Percentiles rank a stretch among this genome's conserved stretches.
Evolutionary conservation across 352 stramenopile species (phyloP).

Genomic region (Globisporangium okanoganense): DNA sequence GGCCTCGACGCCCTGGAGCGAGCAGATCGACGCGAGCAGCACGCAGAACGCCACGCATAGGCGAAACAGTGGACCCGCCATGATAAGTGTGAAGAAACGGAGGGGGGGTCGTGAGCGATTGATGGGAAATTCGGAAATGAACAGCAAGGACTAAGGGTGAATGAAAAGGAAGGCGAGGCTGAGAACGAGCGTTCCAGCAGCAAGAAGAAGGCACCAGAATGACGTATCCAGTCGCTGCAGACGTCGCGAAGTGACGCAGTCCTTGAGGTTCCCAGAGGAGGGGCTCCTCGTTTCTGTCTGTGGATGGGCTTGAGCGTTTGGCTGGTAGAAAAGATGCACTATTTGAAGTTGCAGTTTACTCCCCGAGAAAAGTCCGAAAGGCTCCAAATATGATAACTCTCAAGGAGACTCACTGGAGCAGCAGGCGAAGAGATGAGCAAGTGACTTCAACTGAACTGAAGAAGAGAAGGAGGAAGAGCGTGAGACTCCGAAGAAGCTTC

Average conservation of each 20-base stretch:
- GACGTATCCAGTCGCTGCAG: too few relatives aligned
- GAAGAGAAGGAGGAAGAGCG: background rate
- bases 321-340: background rate
- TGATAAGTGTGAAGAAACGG: background rate
- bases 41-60: background rate
- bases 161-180: background rate
- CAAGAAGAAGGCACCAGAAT: background rate
- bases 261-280: background rate
- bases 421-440: background rate
- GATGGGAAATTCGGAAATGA: background rate
- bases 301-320: background rate
- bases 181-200: background rate
- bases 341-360: conserved; percentile 5
- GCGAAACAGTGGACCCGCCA: background rate
- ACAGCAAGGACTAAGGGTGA: background rate
- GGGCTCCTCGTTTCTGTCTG: background rate
- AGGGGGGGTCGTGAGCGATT: background rate
- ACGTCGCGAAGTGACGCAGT: background rate
- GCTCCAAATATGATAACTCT: too few relatives aligned
- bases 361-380: background rate
- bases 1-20: background rate
- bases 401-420: too few relatives aligned
- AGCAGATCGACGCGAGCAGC: background rate
- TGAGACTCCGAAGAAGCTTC: background rate
- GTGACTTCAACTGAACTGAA: too few relatives aligned